A percentile compares a stretch with the other conserved stretches of the same genome.
Evolutionary conservation across 106 monocot genomes (phyloP).

Genomic region (Apostasia ramifera): DNA sequence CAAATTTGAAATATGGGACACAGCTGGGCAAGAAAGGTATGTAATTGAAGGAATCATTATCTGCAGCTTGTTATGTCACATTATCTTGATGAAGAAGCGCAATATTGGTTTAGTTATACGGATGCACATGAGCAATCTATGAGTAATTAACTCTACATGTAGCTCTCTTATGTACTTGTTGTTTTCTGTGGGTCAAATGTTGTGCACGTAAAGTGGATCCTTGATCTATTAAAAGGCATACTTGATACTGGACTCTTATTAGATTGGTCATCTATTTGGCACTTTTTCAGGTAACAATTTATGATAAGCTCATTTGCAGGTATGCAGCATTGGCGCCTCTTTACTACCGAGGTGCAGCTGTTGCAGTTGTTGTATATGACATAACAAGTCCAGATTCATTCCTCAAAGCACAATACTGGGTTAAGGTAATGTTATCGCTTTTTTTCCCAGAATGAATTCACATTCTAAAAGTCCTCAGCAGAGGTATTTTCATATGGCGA

Average conservation of each 20-base stretch:
- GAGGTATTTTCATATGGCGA: too few relatives aligned
- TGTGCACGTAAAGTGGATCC: background rate
- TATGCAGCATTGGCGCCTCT: conserved; percentile 98
- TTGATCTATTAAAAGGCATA: background rate
- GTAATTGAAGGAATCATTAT: background rate
- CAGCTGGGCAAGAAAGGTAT: conserved; percentile 98
- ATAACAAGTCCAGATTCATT: conserved; percentile 96
- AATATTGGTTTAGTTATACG: background rate
- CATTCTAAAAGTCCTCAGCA: too few relatives aligned
- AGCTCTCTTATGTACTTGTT: too few relatives aligned
- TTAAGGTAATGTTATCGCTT: conserved; percentile 53
- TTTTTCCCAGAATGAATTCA: too few relatives aligned
- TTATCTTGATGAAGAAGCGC: background rate
- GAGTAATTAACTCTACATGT: background rate
- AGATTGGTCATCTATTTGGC: background rate
- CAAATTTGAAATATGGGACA: conserved; percentile 99
- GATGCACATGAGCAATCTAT: background rate
- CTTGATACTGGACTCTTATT: background rate
- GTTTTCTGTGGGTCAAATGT: background rate
- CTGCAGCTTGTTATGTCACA: background rate
- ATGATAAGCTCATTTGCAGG: conserved; percentile 17
- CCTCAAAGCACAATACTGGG: conserved; percentile 93
- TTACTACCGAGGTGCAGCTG: conserved; percentile 95
- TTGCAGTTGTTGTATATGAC: conserved; percentile 97
- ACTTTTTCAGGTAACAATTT: background rate